A percentile compares a stretch with the other conserved stretches of the same genome.
phyloP scores from a whole-genome alignment of 345 rosid species.

The Raphanus raphanistrum region DNA sequence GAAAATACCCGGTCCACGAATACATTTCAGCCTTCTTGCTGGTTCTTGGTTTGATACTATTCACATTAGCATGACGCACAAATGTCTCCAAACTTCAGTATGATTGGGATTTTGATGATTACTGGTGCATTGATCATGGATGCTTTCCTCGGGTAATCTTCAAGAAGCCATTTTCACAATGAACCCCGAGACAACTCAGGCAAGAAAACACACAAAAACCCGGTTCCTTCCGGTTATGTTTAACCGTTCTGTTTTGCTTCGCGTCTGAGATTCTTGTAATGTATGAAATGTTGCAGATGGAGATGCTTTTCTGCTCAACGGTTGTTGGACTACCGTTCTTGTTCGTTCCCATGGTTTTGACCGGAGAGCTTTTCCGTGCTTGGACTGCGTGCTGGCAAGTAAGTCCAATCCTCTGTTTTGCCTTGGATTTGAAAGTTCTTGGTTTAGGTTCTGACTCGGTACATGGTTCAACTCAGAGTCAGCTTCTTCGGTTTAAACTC shows the following conservation, averaged over 20 bases:
- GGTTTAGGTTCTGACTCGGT: constrained; percentile 15
- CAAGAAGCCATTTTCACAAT: constrained; percentile 94
- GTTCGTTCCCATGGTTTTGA: constrained; percentile 89
- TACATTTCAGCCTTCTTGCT: constrained; percentile 80
- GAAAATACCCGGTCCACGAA: constrained; percentile 81
- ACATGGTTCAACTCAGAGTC: neutral
- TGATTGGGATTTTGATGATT: constrained; percentile 81
- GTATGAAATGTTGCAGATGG: constrained; percentile 56
- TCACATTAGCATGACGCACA: constrained; percentile 95
- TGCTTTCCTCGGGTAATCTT: constrained; percentile 81
- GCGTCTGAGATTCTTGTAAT: constrained; percentile 7
- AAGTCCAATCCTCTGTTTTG: constrained; percentile 23
- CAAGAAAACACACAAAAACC: neutral
- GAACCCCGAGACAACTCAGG: constrained; percentile 96
- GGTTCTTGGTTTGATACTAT: constrained; percentile 81
- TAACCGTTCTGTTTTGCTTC: neutral
- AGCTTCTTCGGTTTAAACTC: neutral
- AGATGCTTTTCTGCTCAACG: constrained; percentile 92
- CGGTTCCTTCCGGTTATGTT: neutral
- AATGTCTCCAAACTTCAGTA: constrained; percentile 85
- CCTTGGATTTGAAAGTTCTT: neutral
- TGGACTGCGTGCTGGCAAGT: constrained; percentile 95
- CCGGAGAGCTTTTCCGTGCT: constrained; percentile 92
- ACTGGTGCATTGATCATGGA: constrained; percentile 89
- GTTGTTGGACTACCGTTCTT: constrained; percentile 89